Conservation (phyloP, 1,284 basidiomycete genomes). For the Naganishia liquefaciens region DNA sequence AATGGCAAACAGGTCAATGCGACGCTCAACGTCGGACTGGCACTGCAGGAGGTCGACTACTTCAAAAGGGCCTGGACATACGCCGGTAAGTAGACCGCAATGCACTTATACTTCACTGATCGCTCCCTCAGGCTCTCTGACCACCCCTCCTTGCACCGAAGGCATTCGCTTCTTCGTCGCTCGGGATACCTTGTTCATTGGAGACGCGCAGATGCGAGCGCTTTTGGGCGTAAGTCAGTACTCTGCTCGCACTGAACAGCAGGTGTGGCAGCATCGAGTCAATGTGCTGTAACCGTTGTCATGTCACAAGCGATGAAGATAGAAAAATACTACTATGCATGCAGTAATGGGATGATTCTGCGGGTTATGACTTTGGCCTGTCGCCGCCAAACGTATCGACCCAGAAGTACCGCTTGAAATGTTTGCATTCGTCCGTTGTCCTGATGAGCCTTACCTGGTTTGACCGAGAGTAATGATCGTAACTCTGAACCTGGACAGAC, state of each 20-base stretch:
- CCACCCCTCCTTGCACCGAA: slow-evolving; percentile 35
- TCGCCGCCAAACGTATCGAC: no score
- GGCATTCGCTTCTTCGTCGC: slow-evolving; percentile 37
- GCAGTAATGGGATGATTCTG: no score
- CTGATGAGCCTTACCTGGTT: no score
- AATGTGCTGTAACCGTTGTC: slow-evolving; percentile 15
- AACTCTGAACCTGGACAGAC: no score
- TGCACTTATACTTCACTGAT: not conserved
- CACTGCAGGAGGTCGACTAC: slow-evolving; percentile 29
- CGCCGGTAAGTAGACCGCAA: slow-evolving; percentile 24
- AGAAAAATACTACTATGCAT: no score
- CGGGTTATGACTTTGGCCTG: no score
- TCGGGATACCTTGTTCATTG: slow-evolving; percentile 34
- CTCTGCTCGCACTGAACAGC: slow-evolving; percentile 37
- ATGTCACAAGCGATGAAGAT: no score
- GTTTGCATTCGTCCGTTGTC: no score
- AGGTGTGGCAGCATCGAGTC: slow-evolving; percentile 38
- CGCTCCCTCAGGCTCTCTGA: slow-evolving; percentile 33
- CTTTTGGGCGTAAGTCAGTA: slow-evolving; percentile 34
- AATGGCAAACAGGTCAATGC: slow-evolving; percentile 23
- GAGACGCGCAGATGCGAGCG: slow-evolving; percentile 36
- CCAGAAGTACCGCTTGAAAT: no score
- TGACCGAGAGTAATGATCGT: no score
- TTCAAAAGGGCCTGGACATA: slow-evolving; percentile 37
- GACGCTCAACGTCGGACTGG: slow-evolving; percentile 27